phyloP scores from a whole-genome alignment of 768 basidiomycete species.

The Kwoniella sp. region DNA sequence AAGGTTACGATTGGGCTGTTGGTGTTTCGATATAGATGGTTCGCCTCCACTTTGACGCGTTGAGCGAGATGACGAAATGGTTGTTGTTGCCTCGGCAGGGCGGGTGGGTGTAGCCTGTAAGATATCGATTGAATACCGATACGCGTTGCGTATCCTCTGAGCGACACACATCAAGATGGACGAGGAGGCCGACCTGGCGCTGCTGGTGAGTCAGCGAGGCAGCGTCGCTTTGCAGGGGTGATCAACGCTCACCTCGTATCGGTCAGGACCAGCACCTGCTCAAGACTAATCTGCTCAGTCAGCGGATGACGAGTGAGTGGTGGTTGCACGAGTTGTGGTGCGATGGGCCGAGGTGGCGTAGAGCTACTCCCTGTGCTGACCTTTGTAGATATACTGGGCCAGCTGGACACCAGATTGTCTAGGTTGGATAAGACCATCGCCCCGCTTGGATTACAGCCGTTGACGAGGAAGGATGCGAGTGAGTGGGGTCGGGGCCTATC shows the following conservation, averaged over 20 bases:
- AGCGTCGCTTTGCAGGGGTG: background rate
- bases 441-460: conserved; percentile 44
- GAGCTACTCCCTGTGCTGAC: too few relatives aligned
- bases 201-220: conserved; percentile 29
- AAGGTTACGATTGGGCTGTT: too few relatives aligned
- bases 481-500: conserved; percentile 4
- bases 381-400: conserved; percentile 36
- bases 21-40: too few relatives aligned
- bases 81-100: too few relatives aligned
- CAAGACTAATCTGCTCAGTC: conserved; percentile 46
- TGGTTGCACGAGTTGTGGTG: too few relatives aligned
- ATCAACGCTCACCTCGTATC: background rate
- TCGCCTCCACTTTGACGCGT: too few relatives aligned
- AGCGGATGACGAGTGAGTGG: conserved; percentile 45
- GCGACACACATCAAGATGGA: conserved; percentile 44
- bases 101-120: too few relatives aligned
- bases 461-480: conserved; percentile 45
- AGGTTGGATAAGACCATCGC: conserved; percentile 48
- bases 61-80: too few relatives aligned
- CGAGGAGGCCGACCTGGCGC: conserved; percentile 46
- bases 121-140: too few relatives aligned
- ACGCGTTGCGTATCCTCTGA: too few relatives aligned
- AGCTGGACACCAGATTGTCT: conserved; percentile 44
- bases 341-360: too few relatives aligned
- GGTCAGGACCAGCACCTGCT: conserved; percentile 47